phyloP scores from a whole-genome alignment of 2,329 filamentous ascomycete genomes.

The Penicillium hordei region DNA sequence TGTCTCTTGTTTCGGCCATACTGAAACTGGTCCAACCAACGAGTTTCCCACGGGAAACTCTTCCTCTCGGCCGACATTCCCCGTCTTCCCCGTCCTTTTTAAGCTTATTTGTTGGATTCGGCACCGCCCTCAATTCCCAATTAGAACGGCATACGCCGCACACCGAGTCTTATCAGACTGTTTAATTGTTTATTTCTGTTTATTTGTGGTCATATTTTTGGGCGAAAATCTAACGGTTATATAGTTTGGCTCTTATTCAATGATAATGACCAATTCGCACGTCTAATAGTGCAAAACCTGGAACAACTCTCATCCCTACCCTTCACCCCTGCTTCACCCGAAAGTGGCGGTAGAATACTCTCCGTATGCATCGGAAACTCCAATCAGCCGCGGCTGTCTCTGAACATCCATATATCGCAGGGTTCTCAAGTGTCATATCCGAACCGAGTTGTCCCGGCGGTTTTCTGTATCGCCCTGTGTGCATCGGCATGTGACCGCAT shows the following conservation, averaged over 20 bases:
- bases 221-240: conserved; percentile 12
- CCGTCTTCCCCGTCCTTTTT: conserved; percentile 11
- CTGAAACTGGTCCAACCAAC: neutral
- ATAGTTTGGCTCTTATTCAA: conserved; percentile 10
- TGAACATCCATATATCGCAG: neutral
- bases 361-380: conserved; percentile 8
- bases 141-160: conserved; percentile 22
- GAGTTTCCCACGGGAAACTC: conserved; percentile 27
- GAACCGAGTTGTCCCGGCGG: conserved; percentile 18
- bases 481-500: conserved; percentile 19
- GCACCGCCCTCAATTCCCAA: conserved; percentile 1
- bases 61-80: conserved; percentile 28
- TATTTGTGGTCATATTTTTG: conserved; percentile 4
- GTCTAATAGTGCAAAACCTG: neutral
- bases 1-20: neutral
- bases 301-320: neutral
- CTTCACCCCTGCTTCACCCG: conserved; percentile 14
- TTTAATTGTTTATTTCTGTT: neutral
- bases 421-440: conserved; percentile 1
- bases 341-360: conserved; percentile 1
- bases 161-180: conserved; percentile 16
- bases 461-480: neutral
- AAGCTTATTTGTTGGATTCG: neutral
- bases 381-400: conserved; percentile 24
- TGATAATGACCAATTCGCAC: conserved; percentile 11